These are phyloP conservation scores for Beauveria sp. DNA, from an alignment of 2,329 filamentous ascomycete genomes.

Conservation along the genomic window DNA sequence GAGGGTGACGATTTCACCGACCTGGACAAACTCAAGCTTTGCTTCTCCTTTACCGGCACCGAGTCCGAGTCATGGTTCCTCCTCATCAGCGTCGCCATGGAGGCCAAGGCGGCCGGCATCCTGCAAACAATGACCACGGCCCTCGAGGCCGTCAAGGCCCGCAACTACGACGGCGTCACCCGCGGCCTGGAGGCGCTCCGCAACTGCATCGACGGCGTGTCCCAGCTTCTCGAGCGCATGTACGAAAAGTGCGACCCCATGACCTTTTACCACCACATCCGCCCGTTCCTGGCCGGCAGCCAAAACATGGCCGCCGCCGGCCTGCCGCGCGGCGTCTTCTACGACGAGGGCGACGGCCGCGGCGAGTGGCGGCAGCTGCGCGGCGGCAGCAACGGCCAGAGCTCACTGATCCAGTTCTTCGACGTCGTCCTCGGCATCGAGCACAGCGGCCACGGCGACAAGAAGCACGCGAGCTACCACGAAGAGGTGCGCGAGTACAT, in stretches of 20 bases:
- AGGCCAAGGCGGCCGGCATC: conserved; percentile 67
- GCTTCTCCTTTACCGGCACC: conserved; percentile 82
- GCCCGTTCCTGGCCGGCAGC: conserved; percentile 82
- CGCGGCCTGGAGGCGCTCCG: conserved; percentile 58
- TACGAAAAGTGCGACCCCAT: conserved; percentile 81
- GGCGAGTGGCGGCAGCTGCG: conserved; percentile 69
- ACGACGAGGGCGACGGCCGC: conserved; percentile 49
- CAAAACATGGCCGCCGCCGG: conserved; percentile 87
- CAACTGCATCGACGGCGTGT: conserved; percentile 60
- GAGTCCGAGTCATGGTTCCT: conserved; percentile 94
- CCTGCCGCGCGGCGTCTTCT: conserved; percentile 74
- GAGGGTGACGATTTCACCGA: conserved; percentile 46
- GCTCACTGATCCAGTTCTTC: conserved; percentile 87
- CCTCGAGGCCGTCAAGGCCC: conserved; percentile 57
- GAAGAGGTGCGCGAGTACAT: conserved; percentile 80
- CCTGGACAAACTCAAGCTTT: conserved; percentile 60
- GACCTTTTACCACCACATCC: conserved; percentile 82
- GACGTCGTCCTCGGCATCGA: conserved; percentile 80
- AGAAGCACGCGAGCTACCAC: conserved; percentile 35
- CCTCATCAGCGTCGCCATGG: conserved; percentile 81
- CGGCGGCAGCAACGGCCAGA: conserved; percentile 92
- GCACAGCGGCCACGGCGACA: conserved; percentile 45
- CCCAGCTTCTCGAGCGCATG: conserved; percentile 67
- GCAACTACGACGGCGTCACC: conserved; percentile 54
- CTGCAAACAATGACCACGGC: conserved; percentile 74